Base-by-base conservation (phyloP, 225 moss, liverwort and hornwort species). In the Marchantia polymorpha region DNA sequence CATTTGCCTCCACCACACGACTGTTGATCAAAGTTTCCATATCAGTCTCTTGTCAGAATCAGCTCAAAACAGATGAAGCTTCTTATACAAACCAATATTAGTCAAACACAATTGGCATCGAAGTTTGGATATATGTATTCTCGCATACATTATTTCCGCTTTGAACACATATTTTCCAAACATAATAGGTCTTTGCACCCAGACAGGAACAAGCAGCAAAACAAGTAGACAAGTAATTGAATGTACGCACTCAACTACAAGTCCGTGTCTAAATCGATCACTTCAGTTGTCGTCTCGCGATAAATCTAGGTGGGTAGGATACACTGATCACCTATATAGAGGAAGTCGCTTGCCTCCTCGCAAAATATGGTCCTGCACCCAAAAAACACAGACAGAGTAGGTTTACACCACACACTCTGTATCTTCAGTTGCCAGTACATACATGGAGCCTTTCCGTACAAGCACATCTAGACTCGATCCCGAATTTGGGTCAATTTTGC, bases 341-440 rank as follows among this genome's bases (percentile, higher is more conserved):
- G 88, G 90, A 71, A 97, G 88, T 74, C 79, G 78, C 90, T 89
- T 97, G 90, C 85, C 85, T 85, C 94, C 96, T 86, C 96, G 84
- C 47, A 84, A 73, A 55, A 96, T 88, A 52, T 89, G 77, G 80
- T 96, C 96, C 94, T 95, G 83, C 29, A 89, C 74, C 69, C 63
- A 39, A 26, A 60, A 76, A 13, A 58, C 17, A 64, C 56, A 23
- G 30, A 61, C n/a, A 63, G 8, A 46, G 14, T 14, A 46, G 25
- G 52, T 54, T n/a, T n/a, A n/a, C 15, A 73, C 29, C 52, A 85
- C 9, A 64, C 66, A n/a, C 71, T n/a, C 6, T 51, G 19, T 19
- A 70, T 47, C 26, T 65, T 11, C 65, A 10, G 13, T 12, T 27
- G 27, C 29, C 65, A 65, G 27, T 27, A 29, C 27, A 65, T 49